Conservation (phyloP, 371 early-diverging fungal species). For the Apophysomyces variabilis region DNA sequence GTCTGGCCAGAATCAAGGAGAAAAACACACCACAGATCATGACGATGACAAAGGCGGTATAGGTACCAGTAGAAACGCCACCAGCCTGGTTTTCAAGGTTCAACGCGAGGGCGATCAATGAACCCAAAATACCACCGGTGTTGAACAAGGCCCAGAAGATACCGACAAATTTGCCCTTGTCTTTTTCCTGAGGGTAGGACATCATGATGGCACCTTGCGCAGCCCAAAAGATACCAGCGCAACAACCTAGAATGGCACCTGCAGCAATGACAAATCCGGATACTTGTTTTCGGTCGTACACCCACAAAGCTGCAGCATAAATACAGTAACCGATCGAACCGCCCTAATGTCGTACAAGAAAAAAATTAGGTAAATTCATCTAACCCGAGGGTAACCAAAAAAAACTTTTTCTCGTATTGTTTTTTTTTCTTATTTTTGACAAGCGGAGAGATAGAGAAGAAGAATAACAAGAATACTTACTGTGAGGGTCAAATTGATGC, state of each 20-base stretch:
- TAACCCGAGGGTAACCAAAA: background rate
- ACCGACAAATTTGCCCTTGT: conserved; percentile 71
- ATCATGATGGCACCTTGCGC: conserved; percentile 67
- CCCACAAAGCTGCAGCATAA: conserved; percentile 53
- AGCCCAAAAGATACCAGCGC: conserved; percentile 62
- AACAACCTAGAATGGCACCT: conserved; percentile 60
- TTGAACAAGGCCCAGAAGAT: conserved; percentile 80
- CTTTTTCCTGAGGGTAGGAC: conserved; percentile 60
- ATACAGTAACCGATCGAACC: conserved; percentile 53
- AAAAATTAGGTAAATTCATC: background rate
- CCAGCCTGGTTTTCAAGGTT: conserved; percentile 50
- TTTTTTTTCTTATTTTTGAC: background rate
- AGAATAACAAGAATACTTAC: conserved; percentile 15
- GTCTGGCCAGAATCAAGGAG: conserved; percentile 56
- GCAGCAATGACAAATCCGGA: conserved; percentile 48
- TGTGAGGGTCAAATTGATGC: conserved; percentile 49
- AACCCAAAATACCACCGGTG: conserved; percentile 76
- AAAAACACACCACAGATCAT: conserved; percentile 61
- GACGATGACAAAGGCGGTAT: conserved; percentile 64
- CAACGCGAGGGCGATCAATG: conserved; percentile 63
- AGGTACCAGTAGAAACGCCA: conserved; percentile 55
- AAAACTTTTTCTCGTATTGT: background rate
- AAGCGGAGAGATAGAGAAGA: background rate
- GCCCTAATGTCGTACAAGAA: conserved; percentile 17
- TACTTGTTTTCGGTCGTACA: conserved; percentile 42